Evolutionary conservation across 306 rosid genomes (phyloP).

Genomic region (Malus orientalis): DNA sequence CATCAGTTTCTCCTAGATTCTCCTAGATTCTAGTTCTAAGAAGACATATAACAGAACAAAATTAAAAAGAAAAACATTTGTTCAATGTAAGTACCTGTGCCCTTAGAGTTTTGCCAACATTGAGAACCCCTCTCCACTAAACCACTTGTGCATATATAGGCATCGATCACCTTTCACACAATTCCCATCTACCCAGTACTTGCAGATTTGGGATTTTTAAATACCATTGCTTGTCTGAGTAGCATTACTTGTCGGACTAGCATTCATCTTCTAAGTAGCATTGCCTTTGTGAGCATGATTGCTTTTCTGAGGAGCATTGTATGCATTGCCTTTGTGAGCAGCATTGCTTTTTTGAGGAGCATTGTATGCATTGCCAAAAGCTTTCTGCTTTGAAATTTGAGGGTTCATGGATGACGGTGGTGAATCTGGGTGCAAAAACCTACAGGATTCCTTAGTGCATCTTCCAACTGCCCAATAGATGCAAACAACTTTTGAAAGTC

Average conservation of each 20-base stretch:
- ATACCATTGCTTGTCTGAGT: neutral
- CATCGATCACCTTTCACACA: constrained; percentile 34
- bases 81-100: constrained; percentile 26
- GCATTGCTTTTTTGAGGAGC: neutral
- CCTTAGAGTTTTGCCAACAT: constrained; percentile 33
- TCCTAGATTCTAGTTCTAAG: neutral
- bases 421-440: neutral
- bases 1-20: neutral
- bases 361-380: neutral
- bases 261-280: neutral
- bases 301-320: neutral
- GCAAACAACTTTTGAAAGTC: neutral
- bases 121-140: constrained; percentile 23
- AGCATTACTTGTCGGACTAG: neutral
- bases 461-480: neutral
- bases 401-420: neutral
- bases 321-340: neutral
- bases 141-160: constrained; percentile 28
- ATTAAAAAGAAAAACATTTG: neutral
- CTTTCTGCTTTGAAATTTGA: neutral
- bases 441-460: neutral
- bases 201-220: constrained; percentile 11
- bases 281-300: neutral
- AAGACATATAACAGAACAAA: neutral
- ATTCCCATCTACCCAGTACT: constrained; percentile 24